Conservation (phyloP, 306 rosid species). For the Castanopsis chinensis region DNA sequence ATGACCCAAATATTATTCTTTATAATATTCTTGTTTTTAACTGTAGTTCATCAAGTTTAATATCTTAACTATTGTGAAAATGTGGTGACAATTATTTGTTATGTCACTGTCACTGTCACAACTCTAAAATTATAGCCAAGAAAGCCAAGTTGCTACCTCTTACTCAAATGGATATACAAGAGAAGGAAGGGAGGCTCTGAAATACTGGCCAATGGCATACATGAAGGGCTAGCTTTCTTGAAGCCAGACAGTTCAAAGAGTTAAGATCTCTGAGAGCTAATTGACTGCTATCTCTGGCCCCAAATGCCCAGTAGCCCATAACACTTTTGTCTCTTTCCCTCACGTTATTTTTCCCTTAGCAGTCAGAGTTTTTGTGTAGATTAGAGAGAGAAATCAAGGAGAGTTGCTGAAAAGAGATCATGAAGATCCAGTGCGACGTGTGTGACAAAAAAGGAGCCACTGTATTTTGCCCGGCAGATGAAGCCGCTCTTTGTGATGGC, state of each 20-base stretch:
- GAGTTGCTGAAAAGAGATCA: conserved; percentile 11
- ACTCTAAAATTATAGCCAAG: conserved; percentile 1
- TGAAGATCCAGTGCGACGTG: conserved; percentile 88
- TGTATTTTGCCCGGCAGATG: conserved; percentile 81
- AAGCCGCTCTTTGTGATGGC: conserved; percentile 77
- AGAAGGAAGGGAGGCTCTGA: background rate
- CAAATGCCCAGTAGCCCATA: conserved; percentile 51
- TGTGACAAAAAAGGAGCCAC: conserved; percentile 65
- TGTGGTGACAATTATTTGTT: no score
- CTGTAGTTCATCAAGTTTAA: no score
- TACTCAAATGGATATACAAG: background rate
- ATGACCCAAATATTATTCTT: no score
- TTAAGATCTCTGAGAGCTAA: conserved; percentile 22
- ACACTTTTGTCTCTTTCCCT: conserved; percentile 13
- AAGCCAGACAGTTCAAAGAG: conserved; percentile 21
- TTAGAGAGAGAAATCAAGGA: background rate
- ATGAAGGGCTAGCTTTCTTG: conserved; percentile 31
- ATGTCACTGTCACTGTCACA: no score
- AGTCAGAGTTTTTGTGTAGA: no score
- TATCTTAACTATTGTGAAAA: no score
- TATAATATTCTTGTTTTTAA: no score
- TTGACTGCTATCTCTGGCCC: conserved; percentile 47
- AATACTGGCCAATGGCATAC: background rate
- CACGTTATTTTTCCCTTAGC: background rate
- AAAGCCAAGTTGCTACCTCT: conserved; percentile 39